Base-by-base conservation (phyloP, 139 green algal genomes). In the Prasinococcaceae sp. region DNA sequence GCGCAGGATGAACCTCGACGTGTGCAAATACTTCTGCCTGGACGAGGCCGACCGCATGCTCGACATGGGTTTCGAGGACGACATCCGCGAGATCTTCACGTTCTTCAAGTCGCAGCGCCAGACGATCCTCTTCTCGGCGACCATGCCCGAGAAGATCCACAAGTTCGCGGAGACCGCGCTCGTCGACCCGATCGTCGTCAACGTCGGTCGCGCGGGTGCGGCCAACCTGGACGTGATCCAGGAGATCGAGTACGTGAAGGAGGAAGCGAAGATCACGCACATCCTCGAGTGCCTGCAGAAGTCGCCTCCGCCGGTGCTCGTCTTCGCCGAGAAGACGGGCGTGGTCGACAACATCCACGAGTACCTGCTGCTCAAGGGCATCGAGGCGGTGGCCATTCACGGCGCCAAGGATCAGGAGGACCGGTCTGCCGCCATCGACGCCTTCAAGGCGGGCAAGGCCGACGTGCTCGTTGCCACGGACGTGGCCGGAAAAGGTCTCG, bases 21-120 rank as follows among this genome's bases (percentile, higher is more conserved):
- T 77, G 17, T 93, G 73, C 63, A 69, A 78, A 45, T 97, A 93
- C 72, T 66, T 98, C 26, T 90, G 79, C 58, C 73, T 98, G 53
- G 90, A 98, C 58, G 90, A 98, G 74, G 90, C 90, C 3, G 90
- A 98, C 63, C 74, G 90, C 60, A 95, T 98, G 84, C 85, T 98
- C 37, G 61, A 97, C 63, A 62, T 88, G 47, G 88, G 88, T 0
- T 95, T 94, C 64, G 88, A 95, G 59, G 88, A 97, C 39, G 87
- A 96, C 66, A 83, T 94, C 37, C 63, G 81, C 1, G 68, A 83
- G 50, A 53, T 78, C 4, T 69, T 76, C 28, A 47, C 50, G 22
- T 85, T 74, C 70, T 92, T 90, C 75, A 78, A 79, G 40, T 60
- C 61, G 19, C 90, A 94, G 75, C 72, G 90, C 23, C 90, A 98